phyloP scores from a whole-genome alignment of 176 grass and related monocot species.

The Chrysopogon serrulatus region DNA sequence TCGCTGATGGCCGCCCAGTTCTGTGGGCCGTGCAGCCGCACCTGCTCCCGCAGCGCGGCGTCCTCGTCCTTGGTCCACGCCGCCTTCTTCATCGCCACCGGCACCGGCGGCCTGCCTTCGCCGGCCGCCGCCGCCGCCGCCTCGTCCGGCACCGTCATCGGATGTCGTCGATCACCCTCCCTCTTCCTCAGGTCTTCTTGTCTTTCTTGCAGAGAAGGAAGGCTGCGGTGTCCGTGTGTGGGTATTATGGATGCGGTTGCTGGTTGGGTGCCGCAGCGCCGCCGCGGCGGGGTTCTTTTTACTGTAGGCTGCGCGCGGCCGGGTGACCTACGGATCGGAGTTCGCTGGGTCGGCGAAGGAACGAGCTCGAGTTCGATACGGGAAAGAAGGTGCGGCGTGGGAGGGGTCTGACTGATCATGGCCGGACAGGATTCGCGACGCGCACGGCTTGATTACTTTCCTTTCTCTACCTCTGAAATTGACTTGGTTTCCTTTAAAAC shows the following conservation, averaged over 20 bases:
- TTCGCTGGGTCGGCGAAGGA: background rate
- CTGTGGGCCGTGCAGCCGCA: slow-evolving; percentile 36
- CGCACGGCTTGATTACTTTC: background rate
- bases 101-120: background rate
- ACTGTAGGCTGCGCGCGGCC: background rate
- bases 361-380: background rate
- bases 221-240: background rate
- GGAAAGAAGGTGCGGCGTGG: background rate
- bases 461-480: background rate
- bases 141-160: background rate
- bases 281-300: background rate
- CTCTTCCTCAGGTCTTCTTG: background rate
- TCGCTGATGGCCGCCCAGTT: slow-evolving; percentile 56
- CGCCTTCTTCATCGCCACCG: slow-evolving; percentile 28
- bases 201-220: background rate
- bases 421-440: background rate
- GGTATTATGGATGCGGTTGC: background rate
- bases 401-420: too few relatives aligned
- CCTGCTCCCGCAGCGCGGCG: slow-evolving; percentile 33
- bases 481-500: background rate
- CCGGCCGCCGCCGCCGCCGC: background rate
- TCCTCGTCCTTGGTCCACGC: slow-evolving; percentile 67
- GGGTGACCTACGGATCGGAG: background rate
- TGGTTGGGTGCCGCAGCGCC: background rate
- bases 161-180: too few relatives aligned